Evolutionary conservation across 108 stramenopile genomes (phyloP).

Genomic region (Cyclotella sp.): DNA sequence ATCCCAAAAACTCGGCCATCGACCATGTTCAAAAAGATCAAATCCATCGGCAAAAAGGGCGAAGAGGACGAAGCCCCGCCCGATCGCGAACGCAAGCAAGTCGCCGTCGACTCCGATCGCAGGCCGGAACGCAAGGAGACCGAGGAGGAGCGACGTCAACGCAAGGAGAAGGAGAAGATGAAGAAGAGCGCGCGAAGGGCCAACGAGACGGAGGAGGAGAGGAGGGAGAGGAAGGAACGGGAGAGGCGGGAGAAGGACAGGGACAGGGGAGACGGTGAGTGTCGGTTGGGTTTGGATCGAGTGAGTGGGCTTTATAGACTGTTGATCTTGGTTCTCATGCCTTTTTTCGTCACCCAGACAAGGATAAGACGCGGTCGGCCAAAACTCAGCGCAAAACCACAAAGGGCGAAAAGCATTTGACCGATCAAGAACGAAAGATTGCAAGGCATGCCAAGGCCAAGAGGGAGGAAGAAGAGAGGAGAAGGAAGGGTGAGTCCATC

Average conservation of each 20-base stretch:
- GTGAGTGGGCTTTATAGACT: not conserved
- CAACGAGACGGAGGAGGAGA: conserved; percentile 5
- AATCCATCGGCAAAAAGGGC: not conserved
- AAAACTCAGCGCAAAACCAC: not conserved
- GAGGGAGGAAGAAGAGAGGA: conserved; percentile 38
- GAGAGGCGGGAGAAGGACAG: not conserved
- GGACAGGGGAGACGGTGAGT: not conserved
- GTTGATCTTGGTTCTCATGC: not conserved
- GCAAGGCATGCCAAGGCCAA: conserved; percentile 48
- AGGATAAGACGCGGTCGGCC: not conserved
- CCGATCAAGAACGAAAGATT: conserved; percentile 38
- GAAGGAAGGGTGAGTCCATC: conserved; percentile 29
- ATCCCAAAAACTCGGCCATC: no score
- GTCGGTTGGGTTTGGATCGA: not conserved
- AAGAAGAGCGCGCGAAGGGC: not conserved
- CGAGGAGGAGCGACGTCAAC: not conserved
- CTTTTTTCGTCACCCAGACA: not conserved
- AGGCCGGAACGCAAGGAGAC: not conserved
- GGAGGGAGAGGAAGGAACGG: conserved; percentile 4
- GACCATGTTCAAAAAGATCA: conserved; percentile 20
- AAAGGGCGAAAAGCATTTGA: not conserved
- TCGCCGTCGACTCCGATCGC: not conserved
- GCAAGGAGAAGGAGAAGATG: not conserved
- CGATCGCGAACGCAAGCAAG: not conserved
- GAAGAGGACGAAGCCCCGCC: conserved; percentile 2